phyloP scores from a whole-genome alignment of 352 stramenopile genomes.

The Thalassiosira hispida region DNA sequence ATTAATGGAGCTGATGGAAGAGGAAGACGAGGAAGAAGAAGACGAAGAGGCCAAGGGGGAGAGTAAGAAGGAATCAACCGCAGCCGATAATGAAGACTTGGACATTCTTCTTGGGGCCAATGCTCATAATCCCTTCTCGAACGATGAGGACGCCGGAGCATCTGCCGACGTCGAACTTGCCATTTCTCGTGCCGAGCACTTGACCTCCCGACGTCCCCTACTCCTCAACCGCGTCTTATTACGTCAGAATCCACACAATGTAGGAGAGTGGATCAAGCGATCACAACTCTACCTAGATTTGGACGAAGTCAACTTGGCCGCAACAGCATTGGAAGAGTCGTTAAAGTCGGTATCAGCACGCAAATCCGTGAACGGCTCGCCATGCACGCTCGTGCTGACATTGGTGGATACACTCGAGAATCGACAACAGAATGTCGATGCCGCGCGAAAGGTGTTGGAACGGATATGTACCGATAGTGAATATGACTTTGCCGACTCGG shows the following conservation, averaged over 20 bases:
- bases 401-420: conserved; percentile 96
- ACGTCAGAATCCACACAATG: conserved; percentile 98
- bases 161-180: conserved; percentile 84
- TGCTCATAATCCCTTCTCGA: conserved; percentile 9
- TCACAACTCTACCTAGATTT: conserved; percentile 87
- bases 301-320: conserved; percentile 50
- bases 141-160: conserved; percentile 41
- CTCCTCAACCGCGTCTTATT: conserved; percentile 94
- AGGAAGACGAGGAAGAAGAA: conserved; percentile 78
- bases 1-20: conserved; percentile 91
- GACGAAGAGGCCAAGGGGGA: neutral
- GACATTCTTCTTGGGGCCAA: conserved; percentile 73
- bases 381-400: conserved; percentile 92
- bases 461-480: conserved; percentile 86
- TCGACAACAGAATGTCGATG: conserved; percentile 88
- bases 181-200: conserved; percentile 89
- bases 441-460: conserved; percentile 92
- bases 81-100: conserved; percentile 86
- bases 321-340: conserved; percentile 69
- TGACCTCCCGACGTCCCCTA: conserved; percentile 94
- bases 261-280: conserved; percentile 97
- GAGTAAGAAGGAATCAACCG: conserved; percentile 75
- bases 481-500: conserved; percentile 73
- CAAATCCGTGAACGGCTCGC: conserved; percentile 84
- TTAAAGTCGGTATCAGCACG: conserved; percentile 64